Evolutionary conservation across 192 early-diverging fungal species (phyloP).

Genomic region (Diversispora eburnea): DNA sequence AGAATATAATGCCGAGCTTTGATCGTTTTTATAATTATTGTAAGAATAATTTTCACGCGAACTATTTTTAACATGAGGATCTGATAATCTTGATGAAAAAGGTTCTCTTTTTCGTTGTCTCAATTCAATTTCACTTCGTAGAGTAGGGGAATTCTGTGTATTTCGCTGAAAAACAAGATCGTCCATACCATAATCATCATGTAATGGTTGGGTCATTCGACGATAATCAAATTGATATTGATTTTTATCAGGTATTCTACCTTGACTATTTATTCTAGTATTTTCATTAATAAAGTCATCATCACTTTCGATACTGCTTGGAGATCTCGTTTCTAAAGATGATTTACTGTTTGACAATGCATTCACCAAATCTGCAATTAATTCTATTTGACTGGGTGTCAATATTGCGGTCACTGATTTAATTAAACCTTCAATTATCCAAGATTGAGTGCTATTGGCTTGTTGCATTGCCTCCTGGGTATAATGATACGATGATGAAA

Average conservation of each 20-base stretch:
- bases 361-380: constrained; percentile 39
- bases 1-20: background rate
- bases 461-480: constrained; percentile 30
- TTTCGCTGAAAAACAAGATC: constrained; percentile 10
- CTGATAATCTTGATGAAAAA: background rate
- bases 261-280: background rate
- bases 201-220: background rate
- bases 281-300: constrained; percentile 16
- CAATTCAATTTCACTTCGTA: background rate
- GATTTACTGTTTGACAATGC: constrained; percentile 4
- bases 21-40: background rate
- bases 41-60: background rate
- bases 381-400: constrained; percentile 45
- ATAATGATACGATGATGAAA: constrained; percentile 11
- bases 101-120: background rate
- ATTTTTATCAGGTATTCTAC: background rate
- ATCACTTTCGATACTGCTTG: constrained; percentile 18
- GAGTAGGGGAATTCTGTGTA: background rate
- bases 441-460: constrained; percentile 25
- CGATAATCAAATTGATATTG: background rate
- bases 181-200: constrained; percentile 13
- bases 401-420: constrained; percentile 5
- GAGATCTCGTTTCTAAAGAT: background rate
- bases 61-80: background rate
- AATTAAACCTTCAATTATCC: constrained; percentile 15